A percentile compares a stretch with the other conserved stretches of the same genome.
phyloP scores from a whole-genome alignment of 495 filamentous ascomycete genomes.

The Tetracladium marchalianum region DNA sequence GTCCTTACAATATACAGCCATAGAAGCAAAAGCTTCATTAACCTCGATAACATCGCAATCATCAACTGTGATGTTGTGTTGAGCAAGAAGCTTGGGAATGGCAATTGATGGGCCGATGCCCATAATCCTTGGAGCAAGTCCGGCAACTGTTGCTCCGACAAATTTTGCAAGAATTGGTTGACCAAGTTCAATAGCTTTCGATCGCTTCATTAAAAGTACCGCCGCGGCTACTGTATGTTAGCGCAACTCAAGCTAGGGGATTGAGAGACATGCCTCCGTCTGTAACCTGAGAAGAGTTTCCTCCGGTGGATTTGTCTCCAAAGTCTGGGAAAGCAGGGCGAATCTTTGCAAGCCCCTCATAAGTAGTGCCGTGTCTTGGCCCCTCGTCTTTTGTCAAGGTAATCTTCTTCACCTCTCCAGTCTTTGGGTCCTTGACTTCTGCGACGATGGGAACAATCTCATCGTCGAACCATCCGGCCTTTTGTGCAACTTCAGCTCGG shows the following conservation, averaged over 20 bases:
- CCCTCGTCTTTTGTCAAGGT: slow-evolving; percentile 79
- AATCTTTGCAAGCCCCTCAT: slow-evolving; percentile 71
- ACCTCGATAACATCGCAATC: slow-evolving; percentile 89
- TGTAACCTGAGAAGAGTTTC: slow-evolving; percentile 90
- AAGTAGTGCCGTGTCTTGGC: slow-evolving; percentile 79
- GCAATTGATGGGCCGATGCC: slow-evolving; percentile 89
- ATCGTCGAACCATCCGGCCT: slow-evolving; percentile 84
- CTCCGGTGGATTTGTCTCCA: slow-evolving; percentile 79
- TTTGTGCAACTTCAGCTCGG: slow-evolving; percentile 81
- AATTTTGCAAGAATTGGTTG: slow-evolving; percentile 93
- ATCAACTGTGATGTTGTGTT: slow-evolving; percentile 61
- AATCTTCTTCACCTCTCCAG: slow-evolving; percentile 63
- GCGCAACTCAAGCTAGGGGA: no score
- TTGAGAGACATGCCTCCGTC: slow-evolving; percentile 44
- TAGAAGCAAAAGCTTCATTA: slow-evolving; percentile 95
- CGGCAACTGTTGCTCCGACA: slow-evolving; percentile 79
- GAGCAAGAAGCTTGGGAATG: slow-evolving; percentile 82
- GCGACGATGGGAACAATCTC: slow-evolving; percentile 85
- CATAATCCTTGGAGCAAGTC: slow-evolving; percentile 88
- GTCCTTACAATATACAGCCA: slow-evolving; percentile 83
- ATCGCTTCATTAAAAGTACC: slow-evolving; percentile 86
- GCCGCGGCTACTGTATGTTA: slow-evolving; percentile 49
- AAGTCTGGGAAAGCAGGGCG: slow-evolving; percentile 68
- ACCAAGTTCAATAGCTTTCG: slow-evolving; percentile 70
- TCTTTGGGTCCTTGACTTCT: slow-evolving; percentile 68